Evolutionary conservation across 1,284 basidiomycete genomes (phyloP).

Genomic region (Coniferiporia weirii): DNA sequence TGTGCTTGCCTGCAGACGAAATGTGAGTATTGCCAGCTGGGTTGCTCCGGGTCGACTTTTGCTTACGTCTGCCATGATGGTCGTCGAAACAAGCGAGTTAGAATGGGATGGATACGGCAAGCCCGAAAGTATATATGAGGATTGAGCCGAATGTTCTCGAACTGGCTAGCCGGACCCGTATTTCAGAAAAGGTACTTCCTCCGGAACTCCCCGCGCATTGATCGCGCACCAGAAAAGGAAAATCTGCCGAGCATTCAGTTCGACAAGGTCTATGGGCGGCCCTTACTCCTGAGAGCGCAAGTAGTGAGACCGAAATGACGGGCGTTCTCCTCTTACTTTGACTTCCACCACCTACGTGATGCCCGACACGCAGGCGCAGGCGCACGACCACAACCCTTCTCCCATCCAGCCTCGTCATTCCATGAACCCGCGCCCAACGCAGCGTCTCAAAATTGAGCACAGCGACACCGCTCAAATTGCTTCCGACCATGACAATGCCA

Average conservation of each 20-base stretch:
- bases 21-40: not conserved
- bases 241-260: too few relatives aligned
- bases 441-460: slow-evolving; percentile 15
- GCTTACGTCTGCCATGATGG: slow-evolving; percentile 15
- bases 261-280: not conserved
- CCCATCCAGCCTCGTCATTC: slow-evolving; percentile 10
- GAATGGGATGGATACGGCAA: too few relatives aligned
- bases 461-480: slow-evolving; percentile 11
- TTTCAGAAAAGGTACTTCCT: not conserved
- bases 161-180: not conserved
- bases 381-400: not conserved
- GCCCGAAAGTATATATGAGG: too few relatives aligned
- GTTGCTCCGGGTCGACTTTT: not conserved
- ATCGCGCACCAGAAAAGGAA: too few relatives aligned
- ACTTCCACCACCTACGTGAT: not conserved
- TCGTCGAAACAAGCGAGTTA: not conserved
- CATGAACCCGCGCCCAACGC: slow-evolving; percentile 9
- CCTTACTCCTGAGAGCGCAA: not conserved
- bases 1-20: slow-evolving; percentile 30
- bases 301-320: not conserved
- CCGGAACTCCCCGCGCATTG: too few relatives aligned
- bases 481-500: slow-evolving; percentile 11
- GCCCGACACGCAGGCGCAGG: slow-evolving; percentile 4
- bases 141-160: not conserved
- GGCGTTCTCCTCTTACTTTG: not conserved